Conservation (phyloP, 2,329 filamentous ascomycete genomes). For the Leptographium procerum region DNA sequence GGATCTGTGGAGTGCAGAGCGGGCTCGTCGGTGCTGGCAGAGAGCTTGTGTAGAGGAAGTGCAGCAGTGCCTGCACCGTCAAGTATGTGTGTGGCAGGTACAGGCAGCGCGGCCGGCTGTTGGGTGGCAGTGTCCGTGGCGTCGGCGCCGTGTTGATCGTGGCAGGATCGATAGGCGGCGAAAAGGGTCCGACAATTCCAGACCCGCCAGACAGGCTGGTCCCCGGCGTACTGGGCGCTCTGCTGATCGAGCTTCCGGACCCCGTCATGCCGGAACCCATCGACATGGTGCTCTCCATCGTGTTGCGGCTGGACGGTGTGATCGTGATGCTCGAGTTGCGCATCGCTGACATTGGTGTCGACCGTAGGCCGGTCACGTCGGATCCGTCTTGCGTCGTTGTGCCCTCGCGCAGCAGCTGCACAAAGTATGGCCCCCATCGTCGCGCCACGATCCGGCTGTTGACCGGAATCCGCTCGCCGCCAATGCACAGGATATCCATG, state of each 20-base stretch:
- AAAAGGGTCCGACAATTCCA: conserved; percentile 13
- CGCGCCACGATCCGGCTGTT: conserved; percentile 82
- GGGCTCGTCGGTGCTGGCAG: conserved; percentile 65
- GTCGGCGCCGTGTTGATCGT: conserved; percentile 46
- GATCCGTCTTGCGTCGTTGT: conserved; percentile 59
- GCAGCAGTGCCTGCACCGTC: conserved; percentile 79
- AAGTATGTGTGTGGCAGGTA: conserved; percentile 89
- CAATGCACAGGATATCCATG: conserved; percentile 91
- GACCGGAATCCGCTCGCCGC: conserved; percentile 82
- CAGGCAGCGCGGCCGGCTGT: conserved; percentile 67
- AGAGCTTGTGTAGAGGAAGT: conserved; percentile 88
- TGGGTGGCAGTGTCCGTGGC: conserved; percentile 43
- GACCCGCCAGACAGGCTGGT: conserved; percentile 30
- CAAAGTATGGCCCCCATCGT: conserved; percentile 93
- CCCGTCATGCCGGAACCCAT: conserved; percentile 23
- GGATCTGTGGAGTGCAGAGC: conserved; percentile 85
- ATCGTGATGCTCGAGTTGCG: conserved; percentile 80
- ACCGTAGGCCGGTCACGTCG: conserved; percentile 65
- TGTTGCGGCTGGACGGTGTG: conserved; percentile 51
- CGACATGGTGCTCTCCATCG: conserved; percentile 36
- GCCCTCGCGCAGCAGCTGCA: conserved; percentile 77
- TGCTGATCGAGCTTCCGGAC: conserved; percentile 22
- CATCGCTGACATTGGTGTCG: conserved; percentile 46
- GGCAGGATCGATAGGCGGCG: conserved; percentile 30
- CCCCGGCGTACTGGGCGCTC: conserved; percentile 31